A percentile compares a stretch with the other conserved stretches of the same genome.
Conservation (phyloP, 805 yeast species). For the Saccharomycopsis olivae region DNA sequence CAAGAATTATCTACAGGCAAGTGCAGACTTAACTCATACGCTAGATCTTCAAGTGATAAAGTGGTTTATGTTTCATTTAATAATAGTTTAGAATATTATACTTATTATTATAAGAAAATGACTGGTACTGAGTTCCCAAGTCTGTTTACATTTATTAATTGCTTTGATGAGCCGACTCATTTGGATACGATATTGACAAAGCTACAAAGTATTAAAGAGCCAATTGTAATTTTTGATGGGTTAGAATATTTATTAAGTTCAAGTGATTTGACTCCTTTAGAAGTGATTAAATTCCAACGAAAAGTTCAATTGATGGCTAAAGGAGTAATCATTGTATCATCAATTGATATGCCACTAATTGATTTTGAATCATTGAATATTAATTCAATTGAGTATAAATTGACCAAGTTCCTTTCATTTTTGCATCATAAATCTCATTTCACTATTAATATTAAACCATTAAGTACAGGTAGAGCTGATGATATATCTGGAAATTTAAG, state of each 20-base stretch:
- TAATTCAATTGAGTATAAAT: conserved; percentile 5
- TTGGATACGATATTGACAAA: background rate
- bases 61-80: conserved; percentile 12
- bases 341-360: conserved; percentile 7
- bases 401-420: conserved; percentile 9
- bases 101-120: conserved; percentile 7
- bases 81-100: conserved; percentile 3
- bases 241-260: conserved; percentile 12
- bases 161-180: conserved; percentile 5
- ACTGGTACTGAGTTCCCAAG: conserved; percentile 9
- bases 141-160: conserved; percentile 12
- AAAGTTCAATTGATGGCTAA: conserved; percentile 1
- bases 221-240: conserved; percentile 10
- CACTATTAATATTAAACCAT: conserved; percentile 14
- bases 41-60: background rate
- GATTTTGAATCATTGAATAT: conserved; percentile 3
- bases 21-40: conserved; percentile 5
- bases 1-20: conserved; percentile 8
- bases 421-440: conserved; percentile 5
- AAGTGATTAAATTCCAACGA: conserved; percentile 6
- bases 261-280: conserved; percentile 3
- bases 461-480: conserved; percentile 16
- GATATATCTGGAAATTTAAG: conserved; percentile 16
- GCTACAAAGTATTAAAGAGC: background rate
- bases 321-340: conserved; percentile 1